A percentile compares a stretch with the other conserved stretches of the same genome.
Conservation (phyloP, 164 flowering plant genomes). For the Stephania japonica region DNA sequence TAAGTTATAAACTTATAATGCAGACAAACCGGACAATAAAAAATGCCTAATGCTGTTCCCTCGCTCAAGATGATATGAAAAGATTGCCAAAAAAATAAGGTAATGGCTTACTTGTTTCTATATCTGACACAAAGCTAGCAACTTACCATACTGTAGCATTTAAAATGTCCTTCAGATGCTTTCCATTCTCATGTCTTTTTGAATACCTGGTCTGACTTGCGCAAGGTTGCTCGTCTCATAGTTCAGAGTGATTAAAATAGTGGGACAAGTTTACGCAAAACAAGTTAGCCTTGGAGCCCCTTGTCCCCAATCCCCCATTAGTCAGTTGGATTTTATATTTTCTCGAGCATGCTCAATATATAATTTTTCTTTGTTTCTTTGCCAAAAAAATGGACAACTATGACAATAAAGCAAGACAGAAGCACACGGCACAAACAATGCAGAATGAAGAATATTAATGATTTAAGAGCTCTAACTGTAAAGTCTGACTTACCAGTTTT, state of each 20-base stretch:
- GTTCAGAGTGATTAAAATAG: too few species aligned
- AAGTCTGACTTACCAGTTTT: constrained; percentile 62
- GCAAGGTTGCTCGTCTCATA: too few species aligned
- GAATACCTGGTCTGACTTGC: too few species aligned
- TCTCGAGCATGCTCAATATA: too few species aligned
- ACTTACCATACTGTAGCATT: background rate
- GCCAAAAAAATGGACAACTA: background rate
- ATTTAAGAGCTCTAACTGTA: background rate
- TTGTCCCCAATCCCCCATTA: too few species aligned
- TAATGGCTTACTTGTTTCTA: background rate
- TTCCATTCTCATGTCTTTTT: too few species aligned
- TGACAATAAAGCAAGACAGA: background rate
- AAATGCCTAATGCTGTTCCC: too few species aligned
- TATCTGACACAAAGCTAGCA: background rate
- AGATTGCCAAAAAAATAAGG: background rate
- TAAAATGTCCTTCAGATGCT: background rate
- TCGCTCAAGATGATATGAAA: too few species aligned
- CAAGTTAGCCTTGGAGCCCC: too few species aligned
- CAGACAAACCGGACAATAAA: background rate
- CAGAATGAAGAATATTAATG: background rate
- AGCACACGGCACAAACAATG: background rate
- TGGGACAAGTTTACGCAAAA: too few species aligned
- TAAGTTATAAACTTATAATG: background rate
- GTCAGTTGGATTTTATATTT: too few species aligned
- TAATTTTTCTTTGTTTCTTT: too few species aligned